Conservation (phyloP, 306 rosid genomes). For the Morella rubra region DNA sequence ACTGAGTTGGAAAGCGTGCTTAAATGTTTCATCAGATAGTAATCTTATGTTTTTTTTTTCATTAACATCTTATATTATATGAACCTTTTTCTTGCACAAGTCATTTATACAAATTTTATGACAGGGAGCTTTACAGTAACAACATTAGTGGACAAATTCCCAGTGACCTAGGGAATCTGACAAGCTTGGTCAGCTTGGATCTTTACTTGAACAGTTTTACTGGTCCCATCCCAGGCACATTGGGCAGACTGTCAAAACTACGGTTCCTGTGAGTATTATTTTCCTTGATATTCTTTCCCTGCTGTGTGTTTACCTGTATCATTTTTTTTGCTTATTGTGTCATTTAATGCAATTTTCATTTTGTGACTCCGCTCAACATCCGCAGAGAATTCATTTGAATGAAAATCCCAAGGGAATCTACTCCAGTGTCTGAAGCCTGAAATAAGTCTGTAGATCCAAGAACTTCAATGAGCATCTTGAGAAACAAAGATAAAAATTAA, state of each 20-base stretch:
- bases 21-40: neutral
- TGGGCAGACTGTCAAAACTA: constrained; percentile 93
- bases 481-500: neutral
- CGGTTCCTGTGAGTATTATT: constrained; percentile 86
- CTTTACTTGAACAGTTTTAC: constrained; percentile 77
- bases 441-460: neutral
- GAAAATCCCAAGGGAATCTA: neutral
- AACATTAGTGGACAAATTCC: constrained; percentile 91
- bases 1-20: neutral
- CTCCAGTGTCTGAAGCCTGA: neutral
- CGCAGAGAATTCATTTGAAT: neutral
- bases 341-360: neutral
- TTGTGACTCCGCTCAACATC: neutral
- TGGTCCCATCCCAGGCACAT: constrained; percentile 87
- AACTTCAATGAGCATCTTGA: constrained; percentile 7
- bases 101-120: constrained; percentile 9
- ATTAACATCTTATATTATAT: neutral
- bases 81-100: neutral
- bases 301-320: constrained; percentile 2
- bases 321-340: constrained; percentile 10
- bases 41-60: constrained; percentile 8
- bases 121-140: constrained; percentile 97
- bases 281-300: constrained; percentile 10
- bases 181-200: constrained; percentile 99
- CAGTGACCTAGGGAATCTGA: constrained; percentile 93